Base-by-base conservation (phyloP, 192 early-diverging fungal species). In the Phlyctochytrium bullatum region DNA sequence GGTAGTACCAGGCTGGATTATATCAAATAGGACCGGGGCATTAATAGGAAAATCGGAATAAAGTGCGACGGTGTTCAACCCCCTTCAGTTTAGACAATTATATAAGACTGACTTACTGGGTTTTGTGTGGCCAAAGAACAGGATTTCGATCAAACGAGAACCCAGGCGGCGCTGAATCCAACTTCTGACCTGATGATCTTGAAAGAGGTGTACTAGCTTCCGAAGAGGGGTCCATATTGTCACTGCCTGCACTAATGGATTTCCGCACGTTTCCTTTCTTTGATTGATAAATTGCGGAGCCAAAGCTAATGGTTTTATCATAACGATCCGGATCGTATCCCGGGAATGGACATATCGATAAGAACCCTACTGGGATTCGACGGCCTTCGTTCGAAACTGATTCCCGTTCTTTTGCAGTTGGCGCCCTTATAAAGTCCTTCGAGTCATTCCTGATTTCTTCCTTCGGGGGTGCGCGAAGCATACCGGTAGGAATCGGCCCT, bases 21-120 rank as follows among this genome's bases (percentile, higher is more conserved):
- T 80, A 52, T 83, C 81, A 32, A 87, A 79, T 3, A 87, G 24
- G 2, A 87, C 85, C 0, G 85, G 81, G 1, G 81, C 73, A 65
- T 76, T 72, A 10, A 81, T 25, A 4, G 79, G 80, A 63, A 87
- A 87, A 66, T 87, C 85, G 1, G 76, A 71, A 0, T 67, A 52
- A 2, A 32, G 36, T 53, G 33, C 24, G 28, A 54, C 69, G 0
- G 71, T 50, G 25, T 79, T 78, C 34, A 85, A 64, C 30, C 64
- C 59, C 29, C 84, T 80, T 56, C 52, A 40, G 24, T 6, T 66
- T 59, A 60, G 61, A 32, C 31, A 36, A 65, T 36, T 24, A 36
- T 66, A 51, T 30, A 52, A 63, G 4, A 59, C 23, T 17, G 57
- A 28, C 79, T 66, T 69, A 85, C 84, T 67, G 66, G 17, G 76